These are phyloP conservation scores for Wallacemonas sp. DNA, from an alignment of 208 protist species.

Conservation along the genomic window DNA sequence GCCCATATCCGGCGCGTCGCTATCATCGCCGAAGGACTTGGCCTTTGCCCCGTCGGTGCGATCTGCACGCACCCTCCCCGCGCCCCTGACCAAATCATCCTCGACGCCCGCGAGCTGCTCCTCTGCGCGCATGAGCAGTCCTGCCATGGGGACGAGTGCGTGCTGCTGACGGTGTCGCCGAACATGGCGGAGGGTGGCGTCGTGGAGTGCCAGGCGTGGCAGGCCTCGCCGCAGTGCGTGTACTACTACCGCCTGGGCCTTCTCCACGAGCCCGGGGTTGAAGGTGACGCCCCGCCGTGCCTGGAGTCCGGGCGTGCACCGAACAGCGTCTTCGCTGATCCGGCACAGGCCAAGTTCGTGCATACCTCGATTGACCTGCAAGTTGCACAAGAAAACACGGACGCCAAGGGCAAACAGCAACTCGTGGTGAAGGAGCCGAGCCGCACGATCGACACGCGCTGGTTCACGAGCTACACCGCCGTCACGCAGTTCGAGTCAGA, in stretches of 20 bases:
- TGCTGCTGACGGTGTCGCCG: constrained; percentile 78
- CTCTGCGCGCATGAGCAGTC: constrained; percentile 83
- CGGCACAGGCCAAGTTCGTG: constrained; percentile 39
- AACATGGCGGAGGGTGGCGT: constrained; percentile 22
- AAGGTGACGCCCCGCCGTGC: neutral
- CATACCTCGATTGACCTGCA: constrained; percentile 64
- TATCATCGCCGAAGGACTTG: constrained; percentile 56
- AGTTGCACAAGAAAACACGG: constrained; percentile 72
- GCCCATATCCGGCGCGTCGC: constrained; percentile 46
- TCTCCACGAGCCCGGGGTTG: constrained; percentile 44
- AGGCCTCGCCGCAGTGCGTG: constrained; percentile 85
- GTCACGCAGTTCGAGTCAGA: constrained; percentile 82
- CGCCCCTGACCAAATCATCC: constrained; percentile 34
- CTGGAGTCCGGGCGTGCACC: constrained; percentile 8
- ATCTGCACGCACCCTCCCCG: constrained; percentile 81
- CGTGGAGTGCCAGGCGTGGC: constrained; percentile 83
- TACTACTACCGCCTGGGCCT: constrained; percentile 77
- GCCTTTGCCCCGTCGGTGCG: constrained; percentile 76
- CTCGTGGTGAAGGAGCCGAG: constrained; percentile 69
- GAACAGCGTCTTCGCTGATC: constrained; percentile 17
- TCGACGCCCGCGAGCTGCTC: constrained; percentile 67
- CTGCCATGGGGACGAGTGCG: constrained; percentile 84
- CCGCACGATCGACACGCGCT: constrained; percentile 76
- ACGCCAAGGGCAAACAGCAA: constrained; percentile 58
- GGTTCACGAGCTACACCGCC: constrained; percentile 89